Evolutionary conservation across 2,329 filamentous ascomycete species (phyloP).

Genomic region (Ophiostoma australiae): DNA sequence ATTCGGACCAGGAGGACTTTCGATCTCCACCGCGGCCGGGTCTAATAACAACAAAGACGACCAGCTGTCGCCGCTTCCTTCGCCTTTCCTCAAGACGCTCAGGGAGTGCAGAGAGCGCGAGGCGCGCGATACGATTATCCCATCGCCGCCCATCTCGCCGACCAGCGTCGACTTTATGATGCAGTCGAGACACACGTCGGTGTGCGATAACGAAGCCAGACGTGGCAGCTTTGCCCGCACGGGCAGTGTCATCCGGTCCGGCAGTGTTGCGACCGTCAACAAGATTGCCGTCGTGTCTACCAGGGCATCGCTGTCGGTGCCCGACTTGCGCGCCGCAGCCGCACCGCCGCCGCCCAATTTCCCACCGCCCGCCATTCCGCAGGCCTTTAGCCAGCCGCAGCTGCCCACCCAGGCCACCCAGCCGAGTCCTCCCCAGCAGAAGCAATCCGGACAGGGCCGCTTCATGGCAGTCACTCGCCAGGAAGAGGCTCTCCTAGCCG

Average conservation of each 20-base stretch:
- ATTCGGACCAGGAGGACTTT: not conserved
- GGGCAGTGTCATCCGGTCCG: not conserved
- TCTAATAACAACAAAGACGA: slow-evolving; percentile 3
- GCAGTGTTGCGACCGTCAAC: not conserved
- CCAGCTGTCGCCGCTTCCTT: slow-evolving; percentile 20
- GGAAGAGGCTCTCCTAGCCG: slow-evolving; percentile 55
- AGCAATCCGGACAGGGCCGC: slow-evolving; percentile 33
- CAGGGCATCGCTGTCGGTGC: slow-evolving; percentile 32
- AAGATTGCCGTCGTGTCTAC: not conserved
- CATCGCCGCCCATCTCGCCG: slow-evolving; percentile 49
- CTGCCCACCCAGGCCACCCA: not conserved
- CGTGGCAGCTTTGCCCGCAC: not conserved
- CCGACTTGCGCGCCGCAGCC: not conserved
- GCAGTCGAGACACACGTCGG: slow-evolving; percentile 33
- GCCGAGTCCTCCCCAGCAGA: slow-evolving; percentile 23
- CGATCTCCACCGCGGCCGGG: not conserved
- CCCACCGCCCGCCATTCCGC: slow-evolving; percentile 9
- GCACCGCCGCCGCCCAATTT: slow-evolving; percentile 13
- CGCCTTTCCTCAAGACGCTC: not conserved
- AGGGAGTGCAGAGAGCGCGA: not conserved
- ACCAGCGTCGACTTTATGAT: slow-evolving; percentile 48
- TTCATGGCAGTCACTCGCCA: slow-evolving; percentile 56
- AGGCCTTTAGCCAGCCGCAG: not conserved
- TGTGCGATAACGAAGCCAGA: slow-evolving; percentile 24
- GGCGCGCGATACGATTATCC: not conserved